Evolutionary conservation across 108 stramenopile genomes (phyloP), one percentile per base, ranked within the genome.

Genomic region (Ochromonas danica): DNA sequence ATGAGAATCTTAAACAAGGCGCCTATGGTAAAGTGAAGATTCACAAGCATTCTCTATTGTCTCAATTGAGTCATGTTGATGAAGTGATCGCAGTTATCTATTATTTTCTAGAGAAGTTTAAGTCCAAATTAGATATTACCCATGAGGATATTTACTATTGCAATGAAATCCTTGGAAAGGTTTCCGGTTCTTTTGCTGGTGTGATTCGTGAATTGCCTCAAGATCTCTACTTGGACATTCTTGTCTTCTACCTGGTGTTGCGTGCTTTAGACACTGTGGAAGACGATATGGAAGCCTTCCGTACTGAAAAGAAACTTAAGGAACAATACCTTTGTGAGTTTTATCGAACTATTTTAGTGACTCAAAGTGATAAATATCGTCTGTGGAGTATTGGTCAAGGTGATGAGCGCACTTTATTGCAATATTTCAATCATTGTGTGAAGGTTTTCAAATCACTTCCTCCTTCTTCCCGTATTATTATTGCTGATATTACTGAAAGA

Each of bases 251-350:
- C 80, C 79, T 99, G 67, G 96, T 96, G 0, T 84, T 99, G 40
- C 87, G 97, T 22, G 98, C 94, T 1, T 80, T 99, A 67, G 98
- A 98, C 81, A 99, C 98, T 6, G 89, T 99, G 65, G 98, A 99
- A 78, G 98, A 99, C 81, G 98, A 99, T 82, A 99, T 96, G 90
- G 90, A 90, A 57, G 91, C 90, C 28, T 98, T 96, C 77, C 81
- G 80, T 6, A 81, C 77, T 0, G 85, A 85, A 3, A 80, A 89
- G 42, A 93, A 89, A n/a, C 88, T 82, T 31, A 99, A 99, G 81
- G 80, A 96, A 28, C 85, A 90, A 61, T 80, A 87, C 60, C 87
- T 99, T 0, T 62, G 83, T 61, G 85, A 89, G 35, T 99, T 99
- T 81, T 86, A 93, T 86, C 83, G 91, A 77, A 93, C 87, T 1